These are phyloP conservation scores for Aspergillus candidus DNA, from an alignment of 2,329 filamentous ascomycete species.

Conservation along the genomic window DNA sequence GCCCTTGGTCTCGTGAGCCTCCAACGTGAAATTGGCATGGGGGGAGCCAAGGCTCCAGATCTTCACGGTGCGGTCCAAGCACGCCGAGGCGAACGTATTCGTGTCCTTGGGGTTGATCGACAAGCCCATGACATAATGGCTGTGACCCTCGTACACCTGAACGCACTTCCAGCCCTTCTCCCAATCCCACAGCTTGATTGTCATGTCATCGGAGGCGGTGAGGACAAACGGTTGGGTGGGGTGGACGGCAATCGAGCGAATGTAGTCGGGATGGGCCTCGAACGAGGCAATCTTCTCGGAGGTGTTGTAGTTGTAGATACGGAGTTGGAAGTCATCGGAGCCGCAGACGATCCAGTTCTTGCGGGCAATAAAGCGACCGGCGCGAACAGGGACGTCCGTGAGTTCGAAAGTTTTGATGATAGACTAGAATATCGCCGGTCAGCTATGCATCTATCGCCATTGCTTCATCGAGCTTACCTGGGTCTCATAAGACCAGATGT, in stretches of 20 bases:
- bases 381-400: constrained; percentile 94
- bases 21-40: constrained; percentile 93
- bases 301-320: constrained; percentile 99
- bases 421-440: constrained; percentile 45
- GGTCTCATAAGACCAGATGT: constrained; percentile 98
- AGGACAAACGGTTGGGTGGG: constrained; percentile 92
- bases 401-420: constrained; percentile 99
- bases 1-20: constrained; percentile 94
- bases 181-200: constrained; percentile 98
- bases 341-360: constrained; percentile 99
- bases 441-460: constrained; percentile 7
- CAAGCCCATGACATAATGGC: constrained; percentile 93
- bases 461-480: constrained; percentile 46
- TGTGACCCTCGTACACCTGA: constrained; percentile 92
- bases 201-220: constrained; percentile 97
- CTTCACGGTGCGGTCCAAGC: constrained; percentile 93
- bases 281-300: constrained; percentile 97
- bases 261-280: constrained; percentile 97
- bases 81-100: constrained; percentile 87
- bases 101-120: constrained; percentile 97
- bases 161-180: constrained; percentile 98
- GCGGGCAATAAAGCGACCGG: constrained; percentile 89
- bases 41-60: constrained; percentile 93
- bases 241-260: constrained; percentile 92
- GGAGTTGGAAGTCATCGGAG: constrained; percentile 81